These are phyloP conservation scores for Fusarium compactum DNA, from an alignment of 2,329 filamentous ascomycete species.

Conservation along the genomic window DNA sequence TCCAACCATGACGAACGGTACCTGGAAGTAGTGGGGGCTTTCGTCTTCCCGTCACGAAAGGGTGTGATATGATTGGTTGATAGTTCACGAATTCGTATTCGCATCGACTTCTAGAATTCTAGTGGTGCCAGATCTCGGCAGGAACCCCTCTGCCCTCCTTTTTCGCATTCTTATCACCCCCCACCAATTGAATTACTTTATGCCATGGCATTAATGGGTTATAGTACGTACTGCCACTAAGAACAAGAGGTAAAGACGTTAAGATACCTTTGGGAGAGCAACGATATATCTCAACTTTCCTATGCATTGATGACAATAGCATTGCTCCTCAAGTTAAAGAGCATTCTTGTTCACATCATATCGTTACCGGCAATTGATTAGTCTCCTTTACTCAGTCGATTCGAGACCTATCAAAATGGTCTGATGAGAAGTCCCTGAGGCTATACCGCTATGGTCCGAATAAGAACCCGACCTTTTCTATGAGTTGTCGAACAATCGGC, in stretches of 20 bases:
- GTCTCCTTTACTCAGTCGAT: conserved; percentile 6
- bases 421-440: conserved; percentile 38
- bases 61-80: conserved; percentile 31
- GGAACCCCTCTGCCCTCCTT: conserved; percentile 27
- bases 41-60: not conserved
- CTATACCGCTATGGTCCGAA: conserved; percentile 36
- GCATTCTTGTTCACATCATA: not conserved
- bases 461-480: conserved; percentile 42
- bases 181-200: conserved; percentile 12
- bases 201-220: conserved; percentile 9
- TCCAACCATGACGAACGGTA: conserved; percentile 19
- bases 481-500: conserved; percentile 31
- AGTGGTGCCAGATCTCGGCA: conserved; percentile 33
- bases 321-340: not conserved
- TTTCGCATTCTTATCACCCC: conserved; percentile 42
- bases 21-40: conserved; percentile 27
- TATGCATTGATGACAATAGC: not conserved
- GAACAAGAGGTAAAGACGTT: not conserved
- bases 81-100: conserved; percentile 39
- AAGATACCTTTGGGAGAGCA: not conserved
- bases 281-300: not conserved
- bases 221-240: conserved; percentile 16
- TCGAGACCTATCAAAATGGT: conserved; percentile 30
- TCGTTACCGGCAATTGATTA: conserved; percentile 3
- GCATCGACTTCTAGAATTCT: conserved; percentile 29